Conservation (phyloP, 257 asterid genomes). For the Striga asiatica region DNA sequence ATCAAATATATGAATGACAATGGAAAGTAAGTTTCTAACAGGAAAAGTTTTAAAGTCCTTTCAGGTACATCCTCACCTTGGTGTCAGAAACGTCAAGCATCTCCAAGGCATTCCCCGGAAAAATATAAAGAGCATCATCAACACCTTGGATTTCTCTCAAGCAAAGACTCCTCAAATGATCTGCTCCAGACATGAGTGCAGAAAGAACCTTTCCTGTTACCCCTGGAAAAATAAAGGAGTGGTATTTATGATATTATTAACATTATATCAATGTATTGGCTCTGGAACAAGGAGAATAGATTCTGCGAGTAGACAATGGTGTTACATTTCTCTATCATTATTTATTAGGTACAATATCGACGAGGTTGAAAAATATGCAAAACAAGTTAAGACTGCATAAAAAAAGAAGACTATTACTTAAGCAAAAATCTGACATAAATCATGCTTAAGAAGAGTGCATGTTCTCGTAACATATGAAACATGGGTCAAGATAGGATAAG, state of each 20-base stretch:
- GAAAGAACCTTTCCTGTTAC: slow-evolving; percentile 33
- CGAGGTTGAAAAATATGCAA: not conserved
- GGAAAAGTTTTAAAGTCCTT: slow-evolving; percentile 1
- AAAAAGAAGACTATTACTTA: not conserved
- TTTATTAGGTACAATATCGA: not conserved
- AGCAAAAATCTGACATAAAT: slow-evolving; percentile 1
- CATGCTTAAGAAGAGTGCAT: not conserved
- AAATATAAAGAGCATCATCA: slow-evolving; percentile 41
- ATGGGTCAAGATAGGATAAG: not conserved
- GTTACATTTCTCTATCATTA: not conserved
- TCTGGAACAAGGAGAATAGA: not conserved
- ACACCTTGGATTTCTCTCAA: slow-evolving; percentile 53
- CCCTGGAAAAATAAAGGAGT: slow-evolving; percentile 33
- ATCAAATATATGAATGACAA: not conserved
- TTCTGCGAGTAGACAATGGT: not conserved
- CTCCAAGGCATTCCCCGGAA: slow-evolving; percentile 63
- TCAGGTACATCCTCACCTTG: slow-evolving; percentile 35
- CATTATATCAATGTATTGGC: not conserved
- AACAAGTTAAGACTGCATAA: not conserved
- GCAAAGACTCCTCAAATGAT: slow-evolving; percentile 49
- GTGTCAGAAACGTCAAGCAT: slow-evolving; percentile 80
- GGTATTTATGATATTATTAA: not conserved
- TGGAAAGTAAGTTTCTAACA: not conserved
- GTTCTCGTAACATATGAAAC: slow-evolving; percentile 4
- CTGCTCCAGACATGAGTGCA: slow-evolving; percentile 48